Base-by-base conservation (phyloP, 371 early-diverging fungal genomes). In the Choanephora cucurbitarum region DNA sequence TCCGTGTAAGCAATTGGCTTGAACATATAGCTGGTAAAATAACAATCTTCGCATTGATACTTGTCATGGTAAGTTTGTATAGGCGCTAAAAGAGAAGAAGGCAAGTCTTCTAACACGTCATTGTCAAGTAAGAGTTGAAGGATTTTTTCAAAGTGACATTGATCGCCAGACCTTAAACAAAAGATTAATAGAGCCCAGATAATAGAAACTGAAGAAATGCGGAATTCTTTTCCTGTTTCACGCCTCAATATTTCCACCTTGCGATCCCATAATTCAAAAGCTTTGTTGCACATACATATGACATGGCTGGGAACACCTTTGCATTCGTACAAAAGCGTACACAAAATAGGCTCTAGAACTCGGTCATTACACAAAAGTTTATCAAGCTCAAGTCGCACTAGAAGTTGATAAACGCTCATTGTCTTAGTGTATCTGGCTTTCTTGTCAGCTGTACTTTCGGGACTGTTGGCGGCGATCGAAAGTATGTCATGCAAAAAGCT, bases 51-150 rank as follows among this genome's bases (percentile, higher is more conserved):
- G 13, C 56, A 41, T 8, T 67, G 22, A 45, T 64, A 60, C 3
- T 22, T 50, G 24, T 76, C 73, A 46, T 76, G 73, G 41, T 73
- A 67, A 2, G 58, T 43, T 28, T 76, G 77, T 21, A 76, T 48
- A 1, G 69, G 63, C 11, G 66, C 67, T 32, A 72, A 39, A 9
- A 75, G 15, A 0, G 76, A 70, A 10, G 67, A 56, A 9, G 72
- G 69, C 15, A 63, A 14, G 9, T 24, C 34, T 19, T 39, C 32
- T 28, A 53, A 40, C 5, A 49, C 42, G 19, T 22, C 33, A 11
- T 50, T 39, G 3, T 15, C n/a, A 11, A 28, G 31, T 14, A 67
- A 13, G 14, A 18, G 41, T 1, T 44, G 17, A 2, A 69, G 32
- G 1, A 67, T 32, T 39, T 67, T 49, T 10, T 37, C 22, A 42